Percentiles rank a stretch among this genome's conserved stretches.
Evolutionary conservation across 352 stramenopile genomes (phyloP).

Genomic region (Stephanocyclus meneghinianus): DNA sequence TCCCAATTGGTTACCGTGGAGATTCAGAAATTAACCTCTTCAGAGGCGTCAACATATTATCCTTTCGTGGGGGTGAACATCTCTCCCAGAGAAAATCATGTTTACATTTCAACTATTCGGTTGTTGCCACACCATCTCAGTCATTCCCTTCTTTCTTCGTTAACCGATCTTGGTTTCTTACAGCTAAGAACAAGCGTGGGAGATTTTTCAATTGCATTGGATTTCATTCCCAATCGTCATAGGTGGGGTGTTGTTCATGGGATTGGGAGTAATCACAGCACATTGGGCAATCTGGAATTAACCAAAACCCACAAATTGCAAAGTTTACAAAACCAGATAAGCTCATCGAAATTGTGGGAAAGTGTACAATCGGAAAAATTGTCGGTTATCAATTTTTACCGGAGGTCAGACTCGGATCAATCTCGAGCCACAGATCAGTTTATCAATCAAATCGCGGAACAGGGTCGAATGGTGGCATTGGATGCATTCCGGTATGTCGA

Average conservation of each 20-base stretch:
- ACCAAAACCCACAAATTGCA: slow-evolving; percentile 15
- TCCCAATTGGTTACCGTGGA: slow-evolving; percentile 54
- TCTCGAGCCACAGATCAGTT: slow-evolving; percentile 1
- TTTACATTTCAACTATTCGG: slow-evolving; percentile 50
- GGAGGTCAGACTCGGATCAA: slow-evolving; percentile 4
- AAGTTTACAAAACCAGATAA: too few relatives aligned
- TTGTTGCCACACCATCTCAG: slow-evolving; percentile 52
- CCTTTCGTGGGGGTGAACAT: slow-evolving; percentile 18
- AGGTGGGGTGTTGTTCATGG: slow-evolving; percentile 38
- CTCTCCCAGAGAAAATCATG: slow-evolving; percentile 41
- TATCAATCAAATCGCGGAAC: slow-evolving; percentile 3
- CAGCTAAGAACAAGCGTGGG: slow-evolving; percentile 55
- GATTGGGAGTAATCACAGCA: slow-evolving; percentile 25
- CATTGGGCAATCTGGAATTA: slow-evolving; percentile 37
- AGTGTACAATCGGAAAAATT: background rate
- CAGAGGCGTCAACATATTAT: slow-evolving; percentile 27
- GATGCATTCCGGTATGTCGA: background rate
- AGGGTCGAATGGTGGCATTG: slow-evolving; percentile 1
- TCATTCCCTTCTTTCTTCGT: slow-evolving; percentile 24
- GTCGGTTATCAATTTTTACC: slow-evolving; percentile 22
- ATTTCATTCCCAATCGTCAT: slow-evolving; percentile 52
- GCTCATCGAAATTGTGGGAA: background rate
- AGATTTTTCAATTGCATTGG: slow-evolving; percentile 65
- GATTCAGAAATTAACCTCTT: slow-evolving; percentile 7
- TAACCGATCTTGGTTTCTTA: slow-evolving; percentile 67